A percentile compares a stretch with the other conserved stretches of the same genome.
These are phyloP conservation scores for Podospora tetraspora DNA, from an alignment of 495 filamentous ascomycete species.

Conservation along the genomic window DNA sequence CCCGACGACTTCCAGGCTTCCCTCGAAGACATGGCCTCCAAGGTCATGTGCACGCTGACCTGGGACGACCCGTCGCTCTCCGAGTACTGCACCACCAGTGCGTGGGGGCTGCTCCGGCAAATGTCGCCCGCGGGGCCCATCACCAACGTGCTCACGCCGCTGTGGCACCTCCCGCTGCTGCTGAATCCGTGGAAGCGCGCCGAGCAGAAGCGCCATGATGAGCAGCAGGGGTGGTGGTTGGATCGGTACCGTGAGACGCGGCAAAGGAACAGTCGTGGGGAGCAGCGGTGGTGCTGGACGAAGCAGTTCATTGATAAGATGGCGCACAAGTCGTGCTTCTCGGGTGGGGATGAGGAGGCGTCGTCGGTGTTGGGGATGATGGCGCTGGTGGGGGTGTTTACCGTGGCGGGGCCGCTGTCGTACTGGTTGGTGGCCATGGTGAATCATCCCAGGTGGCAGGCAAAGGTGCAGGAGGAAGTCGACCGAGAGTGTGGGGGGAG, in stretches of 20 bases:
- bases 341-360: slow-evolving; percentile 34
- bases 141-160: slow-evolving; percentile 38
- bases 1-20: slow-evolving; percentile 36
- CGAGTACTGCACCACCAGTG: slow-evolving; percentile 33
- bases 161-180: slow-evolving; percentile 35
- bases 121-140: slow-evolving; percentile 44
- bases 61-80: slow-evolving; percentile 36
- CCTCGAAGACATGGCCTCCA: slow-evolving; percentile 39
- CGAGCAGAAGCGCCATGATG: slow-evolving; percentile 37
- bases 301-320: slow-evolving; percentile 35
- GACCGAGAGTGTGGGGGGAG: slow-evolving; percentile 43
- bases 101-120: slow-evolving; percentile 37
- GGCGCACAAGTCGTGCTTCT: slow-evolving; percentile 31
- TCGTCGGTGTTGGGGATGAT: slow-evolving; percentile 40
- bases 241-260: slow-evolving; percentile 23
- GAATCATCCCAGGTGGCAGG: slow-evolving; percentile 39
- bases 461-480: slow-evolving; percentile 45
- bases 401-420: slow-evolving; percentile 37
- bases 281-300: slow-evolving; percentile 34
- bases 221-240: slow-evolving; percentile 40
- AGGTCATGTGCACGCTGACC: slow-evolving; percentile 39
- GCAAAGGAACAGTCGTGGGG: slow-evolving; percentile 21
- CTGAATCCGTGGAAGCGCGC: slow-evolving; percentile 41
- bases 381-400: slow-evolving; percentile 42
- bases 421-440: slow-evolving; percentile 41